These are phyloP conservation scores for Fragosphaeria purpurea DNA, from an alignment of 2,329 filamentous ascomycete genomes.

Conservation along the genomic window DNA sequence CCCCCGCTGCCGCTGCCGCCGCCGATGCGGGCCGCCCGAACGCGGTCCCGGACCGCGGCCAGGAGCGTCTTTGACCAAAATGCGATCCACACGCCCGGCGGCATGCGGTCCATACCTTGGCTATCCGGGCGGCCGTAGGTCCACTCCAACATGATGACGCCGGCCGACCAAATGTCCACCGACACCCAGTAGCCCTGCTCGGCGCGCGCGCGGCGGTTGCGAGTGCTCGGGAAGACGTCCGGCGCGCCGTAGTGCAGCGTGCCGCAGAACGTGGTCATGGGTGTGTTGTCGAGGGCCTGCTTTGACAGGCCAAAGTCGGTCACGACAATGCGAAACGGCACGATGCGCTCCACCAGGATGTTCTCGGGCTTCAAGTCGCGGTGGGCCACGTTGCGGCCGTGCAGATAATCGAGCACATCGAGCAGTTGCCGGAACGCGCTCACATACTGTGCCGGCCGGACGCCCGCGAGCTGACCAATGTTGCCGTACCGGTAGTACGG, in stretches of 20 bases:
- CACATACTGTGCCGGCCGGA: too few species aligned
- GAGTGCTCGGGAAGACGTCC: neutral
- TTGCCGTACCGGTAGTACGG: too few species aligned
- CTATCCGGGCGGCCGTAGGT: neutral
- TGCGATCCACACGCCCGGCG: neutral
- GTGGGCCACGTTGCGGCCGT: too few species aligned
- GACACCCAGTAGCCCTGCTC: slow-evolving; percentile 1
- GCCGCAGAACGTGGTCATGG: slow-evolving; percentile 2
- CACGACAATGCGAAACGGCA: slow-evolving; percentile 35
- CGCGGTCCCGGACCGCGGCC: neutral
- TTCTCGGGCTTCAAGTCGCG: too few species aligned
- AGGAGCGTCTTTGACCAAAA: neutral
- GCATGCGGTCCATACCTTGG: neutral
- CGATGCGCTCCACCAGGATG: too few species aligned
- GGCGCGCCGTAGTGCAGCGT: slow-evolving; percentile 1
- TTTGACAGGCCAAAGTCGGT: slow-evolving; percentile 94
- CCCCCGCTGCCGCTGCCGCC: neutral
- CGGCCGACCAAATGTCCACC: slow-evolving; percentile 3
- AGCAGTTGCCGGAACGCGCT: too few species aligned
- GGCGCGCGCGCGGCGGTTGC: neutral
- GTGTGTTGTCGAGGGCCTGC: slow-evolving; percentile 18
- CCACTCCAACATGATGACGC: slow-evolving; percentile 5
- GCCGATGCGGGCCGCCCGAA: too few species aligned
- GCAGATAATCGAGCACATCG: too few species aligned
- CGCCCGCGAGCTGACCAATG: too few species aligned